Evolutionary conservation across 2,329 filamentous ascomycete species (phyloP).

Genomic region (Annulohypoxylon truncatum): DNA sequence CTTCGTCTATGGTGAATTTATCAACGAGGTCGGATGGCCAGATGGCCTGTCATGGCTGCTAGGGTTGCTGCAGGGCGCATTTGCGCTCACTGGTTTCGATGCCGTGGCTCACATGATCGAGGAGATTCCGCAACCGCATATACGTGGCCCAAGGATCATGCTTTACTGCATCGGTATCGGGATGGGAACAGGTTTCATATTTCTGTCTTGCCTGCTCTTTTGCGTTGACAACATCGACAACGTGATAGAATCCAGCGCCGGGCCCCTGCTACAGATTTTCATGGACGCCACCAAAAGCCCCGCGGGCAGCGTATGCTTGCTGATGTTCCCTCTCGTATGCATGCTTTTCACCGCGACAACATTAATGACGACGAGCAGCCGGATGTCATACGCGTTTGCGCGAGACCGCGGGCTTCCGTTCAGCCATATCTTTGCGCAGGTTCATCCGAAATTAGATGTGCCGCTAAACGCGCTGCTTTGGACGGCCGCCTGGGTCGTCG

Average conservation of each 20-base stretch:
- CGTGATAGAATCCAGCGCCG: constrained; percentile 66
- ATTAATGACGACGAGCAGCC: constrained; percentile 73
- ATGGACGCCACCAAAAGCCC: constrained; percentile 70
- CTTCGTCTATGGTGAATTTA: constrained; percentile 75
- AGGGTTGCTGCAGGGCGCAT: constrained; percentile 64
- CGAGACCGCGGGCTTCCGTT: constrained; percentile 75
- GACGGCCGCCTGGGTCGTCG: constrained; percentile 69
- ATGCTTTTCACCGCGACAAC: constrained; percentile 71
- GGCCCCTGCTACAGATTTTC: constrained; percentile 71
- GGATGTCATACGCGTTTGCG: constrained; percentile 76
- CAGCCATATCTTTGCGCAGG: constrained; percentile 68
- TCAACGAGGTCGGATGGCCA: constrained; percentile 77
- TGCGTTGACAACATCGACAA: constrained; percentile 67
- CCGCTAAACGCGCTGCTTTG: constrained; percentile 75
- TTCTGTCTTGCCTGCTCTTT: constrained; percentile 72
- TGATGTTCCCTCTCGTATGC: constrained; percentile 75
- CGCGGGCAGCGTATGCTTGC: constrained; percentile 70
- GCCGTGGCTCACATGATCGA: constrained; percentile 67
- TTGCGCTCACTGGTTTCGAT: constrained; percentile 64
- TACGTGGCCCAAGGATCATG: constrained; percentile 47
- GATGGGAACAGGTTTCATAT: constrained; percentile 70
- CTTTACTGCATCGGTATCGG: constrained; percentile 72
- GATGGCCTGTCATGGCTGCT: constrained; percentile 71
- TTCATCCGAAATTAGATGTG: constrained; percentile 70
- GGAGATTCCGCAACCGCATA: constrained; percentile 65